These are phyloP conservation scores for Daldinia eschscholtzii DNA, from an alignment of 2,329 filamentous ascomycete species.

Conservation along the genomic window DNA sequence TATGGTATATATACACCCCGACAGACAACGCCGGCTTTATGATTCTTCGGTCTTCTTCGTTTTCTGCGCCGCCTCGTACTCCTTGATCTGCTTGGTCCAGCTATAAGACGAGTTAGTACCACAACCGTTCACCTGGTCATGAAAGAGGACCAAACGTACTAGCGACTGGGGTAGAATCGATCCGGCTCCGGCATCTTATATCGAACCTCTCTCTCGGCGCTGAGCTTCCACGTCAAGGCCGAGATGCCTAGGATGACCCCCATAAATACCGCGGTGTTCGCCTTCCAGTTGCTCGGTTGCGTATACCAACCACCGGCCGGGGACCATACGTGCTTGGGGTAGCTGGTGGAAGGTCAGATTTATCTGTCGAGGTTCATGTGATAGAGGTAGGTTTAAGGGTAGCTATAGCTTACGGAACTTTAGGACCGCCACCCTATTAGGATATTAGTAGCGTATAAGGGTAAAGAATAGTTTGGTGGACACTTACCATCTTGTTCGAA, in stretches of 20 bases:
- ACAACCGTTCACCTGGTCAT: background rate
- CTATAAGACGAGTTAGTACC: constrained; percentile 47
- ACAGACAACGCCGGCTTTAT: constrained; percentile 32
- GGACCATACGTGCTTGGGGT: constrained; percentile 99
- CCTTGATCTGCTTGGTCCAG: constrained; percentile 61
- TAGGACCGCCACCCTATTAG: constrained; percentile 79
- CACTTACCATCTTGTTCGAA: constrained; percentile 68
- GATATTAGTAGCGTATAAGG: constrained; percentile 56
- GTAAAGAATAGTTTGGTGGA: background rate
- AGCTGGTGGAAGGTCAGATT: constrained; percentile 65
- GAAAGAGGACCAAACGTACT: constrained; percentile 68
- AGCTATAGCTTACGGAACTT: constrained; percentile 64
- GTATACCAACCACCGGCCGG: constrained; percentile 97
- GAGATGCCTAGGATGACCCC: constrained; percentile 76
- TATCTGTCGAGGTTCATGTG: constrained; percentile 20
- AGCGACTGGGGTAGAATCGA: constrained; percentile 87
- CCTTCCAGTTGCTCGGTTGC: constrained; percentile 94
- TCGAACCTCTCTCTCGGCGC: constrained; percentile 79
- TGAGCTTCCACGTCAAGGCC: constrained; percentile 75
- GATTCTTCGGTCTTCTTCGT: constrained; percentile 49
- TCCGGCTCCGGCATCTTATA: constrained; percentile 82
- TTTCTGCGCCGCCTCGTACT: constrained; percentile 59
- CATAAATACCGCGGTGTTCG: constrained; percentile 85
- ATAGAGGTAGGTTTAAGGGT: constrained; percentile 10
- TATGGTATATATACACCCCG: constrained; percentile 45